Percentiles rank a stretch among this genome's conserved stretches.
phyloP scores from a whole-genome alignment of 495 filamentous ascomycete species.

The Rhizodiscina lignyota region DNA sequence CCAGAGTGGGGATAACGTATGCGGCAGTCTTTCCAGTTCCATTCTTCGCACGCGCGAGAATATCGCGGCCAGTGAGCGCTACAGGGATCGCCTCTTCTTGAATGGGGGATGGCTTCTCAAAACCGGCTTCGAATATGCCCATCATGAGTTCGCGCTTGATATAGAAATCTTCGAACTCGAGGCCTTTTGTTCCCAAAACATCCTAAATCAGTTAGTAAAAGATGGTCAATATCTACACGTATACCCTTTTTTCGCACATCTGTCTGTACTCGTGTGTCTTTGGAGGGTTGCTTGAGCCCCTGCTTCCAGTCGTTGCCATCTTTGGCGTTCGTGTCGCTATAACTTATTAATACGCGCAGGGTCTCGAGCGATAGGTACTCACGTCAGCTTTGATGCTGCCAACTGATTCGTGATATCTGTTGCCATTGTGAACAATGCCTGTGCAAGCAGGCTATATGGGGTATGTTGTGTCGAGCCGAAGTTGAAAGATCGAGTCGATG shows the following conservation, averaged over 20 bases:
- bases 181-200: slow-evolving; percentile 90
- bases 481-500: no score
- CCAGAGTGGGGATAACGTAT: slow-evolving; percentile 89
- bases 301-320: slow-evolving; percentile 75
- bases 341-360: no score
- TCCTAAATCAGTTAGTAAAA: slow-evolving; percentile 38
- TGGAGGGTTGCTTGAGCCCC: slow-evolving; percentile 57
- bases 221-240: slow-evolving; percentile 1
- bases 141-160: slow-evolving; percentile 90
- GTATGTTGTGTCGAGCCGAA: no score
- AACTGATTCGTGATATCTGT: no score
- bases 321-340: no score
- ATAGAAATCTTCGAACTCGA: slow-evolving; percentile 94
- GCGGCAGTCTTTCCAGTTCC: slow-evolving; percentile 97
- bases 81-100: slow-evolving; percentile 99
- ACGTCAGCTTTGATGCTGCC: no score
- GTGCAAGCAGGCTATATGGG: no score
- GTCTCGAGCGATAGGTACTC: no score
- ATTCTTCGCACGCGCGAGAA: slow-evolving; percentile 93
- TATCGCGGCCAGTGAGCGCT: slow-evolving; percentile 84
- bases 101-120: slow-evolving; percentile 96
- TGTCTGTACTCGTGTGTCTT: slow-evolving; percentile 80
- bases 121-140: slow-evolving; percentile 98
- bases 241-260: slow-evolving; percentile 39
- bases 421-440: no score